phyloP scores from a whole-genome alignment of 306 rosid genomes.

The Purshia tridentata region DNA sequence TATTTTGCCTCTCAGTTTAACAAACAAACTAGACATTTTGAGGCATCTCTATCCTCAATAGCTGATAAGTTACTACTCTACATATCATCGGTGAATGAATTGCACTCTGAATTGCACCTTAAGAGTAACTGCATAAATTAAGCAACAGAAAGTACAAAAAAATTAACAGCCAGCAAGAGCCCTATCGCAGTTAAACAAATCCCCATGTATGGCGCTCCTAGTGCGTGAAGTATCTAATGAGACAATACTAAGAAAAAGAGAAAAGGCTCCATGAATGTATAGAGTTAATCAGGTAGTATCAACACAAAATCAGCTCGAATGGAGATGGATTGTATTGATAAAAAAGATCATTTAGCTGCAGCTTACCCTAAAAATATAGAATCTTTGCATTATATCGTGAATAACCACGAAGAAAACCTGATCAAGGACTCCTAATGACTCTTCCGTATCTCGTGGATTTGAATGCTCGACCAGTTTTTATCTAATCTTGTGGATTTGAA shows the following conservation, averaged over 20 bases:
- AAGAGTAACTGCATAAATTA: neutral
- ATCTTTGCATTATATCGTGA: neutral
- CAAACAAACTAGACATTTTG: neutral
- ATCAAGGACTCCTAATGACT: neutral
- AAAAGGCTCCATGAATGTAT: too few relatives aligned
- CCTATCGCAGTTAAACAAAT: neutral
- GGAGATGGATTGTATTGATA: neutral
- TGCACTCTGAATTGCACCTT: neutral
- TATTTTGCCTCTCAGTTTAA: neutral
- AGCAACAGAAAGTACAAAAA: neutral
- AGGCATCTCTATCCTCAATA: neutral
- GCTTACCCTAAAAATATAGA: neutral
- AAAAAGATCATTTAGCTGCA: neutral
- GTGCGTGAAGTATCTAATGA: neutral
- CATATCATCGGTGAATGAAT: neutral
- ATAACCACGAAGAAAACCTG: neutral
- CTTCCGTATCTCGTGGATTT: neutral
- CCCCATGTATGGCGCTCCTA: neutral
- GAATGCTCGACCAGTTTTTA: conserved; percentile 1
- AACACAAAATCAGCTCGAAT: neutral
- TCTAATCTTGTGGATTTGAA: neutral
- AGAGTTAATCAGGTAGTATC: neutral
- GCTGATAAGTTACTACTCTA: neutral
- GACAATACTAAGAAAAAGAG: too few relatives aligned
- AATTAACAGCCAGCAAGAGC: neutral